Conservation (phyloP, 768 basidiomycete genomes). For the Panaeolus papilionaceus region DNA sequence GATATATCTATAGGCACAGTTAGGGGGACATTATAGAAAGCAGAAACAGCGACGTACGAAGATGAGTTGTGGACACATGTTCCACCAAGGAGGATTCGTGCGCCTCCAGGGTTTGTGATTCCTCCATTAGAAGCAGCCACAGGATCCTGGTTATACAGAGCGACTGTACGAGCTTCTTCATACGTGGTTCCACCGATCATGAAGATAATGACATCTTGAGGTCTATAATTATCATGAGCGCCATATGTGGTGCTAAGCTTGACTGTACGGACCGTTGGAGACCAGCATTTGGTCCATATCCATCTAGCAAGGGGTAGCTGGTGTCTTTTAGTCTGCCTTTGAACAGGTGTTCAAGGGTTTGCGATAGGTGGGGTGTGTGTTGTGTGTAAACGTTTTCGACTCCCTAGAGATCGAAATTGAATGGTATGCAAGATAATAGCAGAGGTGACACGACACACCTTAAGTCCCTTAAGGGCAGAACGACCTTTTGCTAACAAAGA, state of each 20-base stretch:
- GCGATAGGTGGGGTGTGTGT: slow-evolving; percentile 90
- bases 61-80: slow-evolving; percentile 96
- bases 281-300: slow-evolving; percentile 65
- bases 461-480: slow-evolving; percentile 93
- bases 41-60: slow-evolving; percentile 56
- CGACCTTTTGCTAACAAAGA: slow-evolving; percentile 93
- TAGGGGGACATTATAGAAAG: slow-evolving; percentile 14
- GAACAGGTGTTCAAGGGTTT: slow-evolving; percentile 89
- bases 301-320: slow-evolving; percentile 88
- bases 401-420: slow-evolving; percentile 57
- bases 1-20: slow-evolving; percentile 63
- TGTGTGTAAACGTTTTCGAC: slow-evolving; percentile 99
- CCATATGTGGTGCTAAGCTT: background rate
- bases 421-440: background rate
- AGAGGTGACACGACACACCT: slow-evolving; percentile 53
- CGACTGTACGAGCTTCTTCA: slow-evolving; percentile 88
- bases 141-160: slow-evolving; percentile 86
- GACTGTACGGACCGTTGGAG: slow-evolving; percentile 64
- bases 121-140: slow-evolving; percentile 52
- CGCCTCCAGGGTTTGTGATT: slow-evolving; percentile 60
- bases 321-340: slow-evolving; percentile 87
- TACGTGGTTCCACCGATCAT: slow-evolving; percentile 97
- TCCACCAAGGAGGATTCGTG: slow-evolving; percentile 87
- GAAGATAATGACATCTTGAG: slow-evolving; percentile 96
- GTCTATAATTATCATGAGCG: slow-evolving; percentile 49